A percentile compares a stretch with the other conserved stretches of the same genome.
Evolutionary conservation across 192 early-diverging fungal genomes (phyloP).

Genomic region (Podila minutissima): DNA sequence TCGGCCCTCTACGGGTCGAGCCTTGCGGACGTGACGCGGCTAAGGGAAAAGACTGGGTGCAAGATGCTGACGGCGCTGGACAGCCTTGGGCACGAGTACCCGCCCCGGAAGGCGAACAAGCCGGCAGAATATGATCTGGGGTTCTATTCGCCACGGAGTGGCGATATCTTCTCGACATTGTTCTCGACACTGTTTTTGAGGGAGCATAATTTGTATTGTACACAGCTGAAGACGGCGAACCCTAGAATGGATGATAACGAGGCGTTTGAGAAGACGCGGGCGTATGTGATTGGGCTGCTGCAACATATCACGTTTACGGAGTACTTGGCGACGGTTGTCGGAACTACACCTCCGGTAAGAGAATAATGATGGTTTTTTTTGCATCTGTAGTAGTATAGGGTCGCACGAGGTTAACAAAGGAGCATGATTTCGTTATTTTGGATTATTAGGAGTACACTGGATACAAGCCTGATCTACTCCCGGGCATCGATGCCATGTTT

Average conservation of each 20-base stretch:
- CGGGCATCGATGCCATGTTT: background rate
- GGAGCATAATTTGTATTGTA: conserved; percentile 1
- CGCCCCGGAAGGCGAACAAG: background rate
- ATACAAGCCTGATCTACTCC: background rate
- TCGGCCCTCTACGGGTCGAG: conserved; percentile 1
- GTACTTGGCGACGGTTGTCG: background rate
- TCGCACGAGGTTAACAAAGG: too few relatives aligned
- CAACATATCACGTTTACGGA: conserved; percentile 4
- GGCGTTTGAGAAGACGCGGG: conserved; percentile 3
- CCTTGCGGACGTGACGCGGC: background rate
- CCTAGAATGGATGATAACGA: background rate
- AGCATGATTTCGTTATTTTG: background rate
- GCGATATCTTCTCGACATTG: background rate
- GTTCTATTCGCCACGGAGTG: background rate
- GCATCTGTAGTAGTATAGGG: too few relatives aligned
- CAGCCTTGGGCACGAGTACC: background rate
- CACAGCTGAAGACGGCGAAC: background rate
- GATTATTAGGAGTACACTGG: background rate
- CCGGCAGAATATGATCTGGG: background rate
- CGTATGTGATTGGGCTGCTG: conserved; percentile 1
- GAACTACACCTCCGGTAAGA: background rate
- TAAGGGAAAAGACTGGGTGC: background rate
- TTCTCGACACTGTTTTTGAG: conserved; percentile 5
- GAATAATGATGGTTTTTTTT: too few relatives aligned
- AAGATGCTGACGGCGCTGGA: background rate